Evolutionary conservation across 2,329 filamentous ascomycete genomes (phyloP).

Genomic region (Calonectria pseudoturangicola): DNA sequence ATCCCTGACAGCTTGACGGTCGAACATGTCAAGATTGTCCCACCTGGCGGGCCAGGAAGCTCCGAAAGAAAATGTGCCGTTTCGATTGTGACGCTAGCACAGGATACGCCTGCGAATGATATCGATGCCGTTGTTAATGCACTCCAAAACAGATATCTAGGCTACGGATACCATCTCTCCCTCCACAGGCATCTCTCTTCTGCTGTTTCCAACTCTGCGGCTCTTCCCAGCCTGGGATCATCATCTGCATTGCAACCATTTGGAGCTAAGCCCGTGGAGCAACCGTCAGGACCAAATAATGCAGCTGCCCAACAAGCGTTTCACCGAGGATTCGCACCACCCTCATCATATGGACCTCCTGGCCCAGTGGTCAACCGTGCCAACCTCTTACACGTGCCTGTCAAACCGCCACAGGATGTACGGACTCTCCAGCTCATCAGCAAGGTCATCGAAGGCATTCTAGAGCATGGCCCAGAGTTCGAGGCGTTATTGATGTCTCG

Average conservation of each 20-base stretch:
- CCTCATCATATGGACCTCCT: conserved; percentile 77
- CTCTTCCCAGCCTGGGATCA: conserved; percentile 58
- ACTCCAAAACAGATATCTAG: conserved; percentile 89
- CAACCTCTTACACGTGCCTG: conserved; percentile 78
- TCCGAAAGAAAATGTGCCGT: conserved; percentile 82
- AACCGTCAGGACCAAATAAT: conserved; percentile 59
- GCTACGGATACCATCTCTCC: conserved; percentile 87
- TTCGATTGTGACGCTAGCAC: conserved; percentile 87
- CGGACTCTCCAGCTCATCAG: conserved; percentile 89
- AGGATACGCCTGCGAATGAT: conserved; percentile 87
- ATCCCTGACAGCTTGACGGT: conserved; percentile 77
- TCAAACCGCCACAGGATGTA: conserved; percentile 85
- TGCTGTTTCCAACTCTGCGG: conserved; percentile 70
- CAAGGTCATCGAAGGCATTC: conserved; percentile 86
- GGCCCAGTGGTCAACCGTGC: conserved; percentile 65
- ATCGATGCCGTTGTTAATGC: conserved; percentile 87
- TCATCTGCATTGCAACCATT: conserved; percentile 79
- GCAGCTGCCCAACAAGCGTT: conserved; percentile 66
- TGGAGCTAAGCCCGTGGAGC: conserved; percentile 81
- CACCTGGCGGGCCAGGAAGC: conserved; percentile 68
- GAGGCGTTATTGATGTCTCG: conserved; percentile 94
- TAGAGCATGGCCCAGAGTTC: conserved; percentile 89
- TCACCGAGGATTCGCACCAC: conserved; percentile 83
- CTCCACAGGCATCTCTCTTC: conserved; percentile 90
- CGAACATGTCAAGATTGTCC: conserved; percentile 83